Evolutionary conservation across 495 filamentous ascomycete genomes (phyloP).

Genomic region (Penicillium riverlandense): DNA sequence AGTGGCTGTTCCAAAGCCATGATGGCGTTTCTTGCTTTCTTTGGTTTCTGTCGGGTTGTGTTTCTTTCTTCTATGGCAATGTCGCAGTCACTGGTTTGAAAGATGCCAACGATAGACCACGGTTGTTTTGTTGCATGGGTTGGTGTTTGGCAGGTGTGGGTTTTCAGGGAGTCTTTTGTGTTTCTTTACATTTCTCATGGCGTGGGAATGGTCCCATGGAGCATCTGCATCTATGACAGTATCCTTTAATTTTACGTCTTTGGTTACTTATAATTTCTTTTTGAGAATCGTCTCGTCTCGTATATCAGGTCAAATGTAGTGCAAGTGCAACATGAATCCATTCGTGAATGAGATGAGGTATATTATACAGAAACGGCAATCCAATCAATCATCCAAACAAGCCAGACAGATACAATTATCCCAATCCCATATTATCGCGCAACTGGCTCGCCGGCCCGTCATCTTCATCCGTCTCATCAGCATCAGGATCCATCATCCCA

Average conservation of each 20-base stretch:
- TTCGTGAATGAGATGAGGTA: constrained; percentile 13
- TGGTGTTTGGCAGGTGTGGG: constrained; percentile 18
- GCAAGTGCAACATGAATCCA: constrained; percentile 4
- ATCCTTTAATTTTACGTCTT: background rate
- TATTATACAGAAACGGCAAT: constrained; percentile 13
- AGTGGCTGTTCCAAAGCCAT: too few relatives aligned
- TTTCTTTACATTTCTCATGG: background rate
- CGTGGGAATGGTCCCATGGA: too few relatives aligned
- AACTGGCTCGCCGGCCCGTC: constrained; percentile 36
- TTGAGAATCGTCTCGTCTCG: too few relatives aligned
- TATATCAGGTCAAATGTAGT: background rate
- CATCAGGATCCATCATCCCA: constrained; percentile 31
- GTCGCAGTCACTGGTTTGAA: constrained; percentile 4
- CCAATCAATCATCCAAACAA: background rate
- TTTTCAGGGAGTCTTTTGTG: too few relatives aligned
- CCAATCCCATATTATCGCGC: constrained; percentile 34
- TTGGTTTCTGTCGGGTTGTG: constrained; percentile 3
- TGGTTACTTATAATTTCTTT: background rate
- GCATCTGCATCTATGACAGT: background rate
- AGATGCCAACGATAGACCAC: constrained; percentile 42
- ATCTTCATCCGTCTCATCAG: constrained; percentile 37
- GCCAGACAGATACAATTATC: constrained; percentile 10
- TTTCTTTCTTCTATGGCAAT: constrained; percentile 3
- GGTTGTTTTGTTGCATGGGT: constrained; percentile 18
- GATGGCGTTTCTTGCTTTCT: background rate